Conservation (phyloP, 2,329 filamentous ascomycete species). For the Calonectria pteridis region DNA sequence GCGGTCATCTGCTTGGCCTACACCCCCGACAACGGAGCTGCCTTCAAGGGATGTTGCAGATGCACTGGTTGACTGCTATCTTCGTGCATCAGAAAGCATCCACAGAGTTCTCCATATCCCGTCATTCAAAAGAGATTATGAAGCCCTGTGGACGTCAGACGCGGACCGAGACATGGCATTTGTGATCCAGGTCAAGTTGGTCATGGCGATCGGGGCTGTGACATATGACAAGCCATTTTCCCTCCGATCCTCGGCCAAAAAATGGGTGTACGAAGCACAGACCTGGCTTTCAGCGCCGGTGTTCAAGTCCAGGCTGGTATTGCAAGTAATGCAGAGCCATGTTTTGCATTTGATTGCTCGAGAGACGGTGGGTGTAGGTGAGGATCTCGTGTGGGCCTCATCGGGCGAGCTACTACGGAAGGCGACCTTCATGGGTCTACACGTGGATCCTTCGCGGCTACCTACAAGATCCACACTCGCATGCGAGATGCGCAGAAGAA, state of each 20-base stretch:
- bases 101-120: slow-evolving; percentile 66
- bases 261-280: slow-evolving; percentile 70
- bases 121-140: slow-evolving; percentile 61
- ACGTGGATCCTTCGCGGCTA: slow-evolving; percentile 60
- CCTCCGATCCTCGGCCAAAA: slow-evolving; percentile 61
- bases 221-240: slow-evolving; percentile 64
- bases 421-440: slow-evolving; percentile 64
- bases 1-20: slow-evolving; percentile 62
- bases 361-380: slow-evolving; percentile 53
- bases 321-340: slow-evolving; percentile 64
- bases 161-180: slow-evolving; percentile 56
- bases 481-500: slow-evolving; percentile 61
- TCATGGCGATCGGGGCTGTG: slow-evolving; percentile 68
- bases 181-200: slow-evolving; percentile 68
- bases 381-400: slow-evolving; percentile 62
- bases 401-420: slow-evolving; percentile 58
- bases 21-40: slow-evolving; percentile 55
- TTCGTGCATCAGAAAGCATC: slow-evolving; percentile 60
- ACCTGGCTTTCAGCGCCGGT: slow-evolving; percentile 66
- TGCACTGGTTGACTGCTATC: slow-evolving; percentile 61
- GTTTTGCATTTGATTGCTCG: slow-evolving; percentile 59
- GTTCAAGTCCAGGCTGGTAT: slow-evolving; percentile 63
- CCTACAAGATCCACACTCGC: slow-evolving; percentile 51
- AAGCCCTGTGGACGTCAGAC: slow-evolving; percentile 60
- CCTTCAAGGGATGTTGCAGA: slow-evolving; percentile 61